Evolutionary conservation across 371 early-diverging fungal genomes (phyloP), one percentile per base, ranked within the genome.

Genomic region (Haplosporangium sp.): DNA sequence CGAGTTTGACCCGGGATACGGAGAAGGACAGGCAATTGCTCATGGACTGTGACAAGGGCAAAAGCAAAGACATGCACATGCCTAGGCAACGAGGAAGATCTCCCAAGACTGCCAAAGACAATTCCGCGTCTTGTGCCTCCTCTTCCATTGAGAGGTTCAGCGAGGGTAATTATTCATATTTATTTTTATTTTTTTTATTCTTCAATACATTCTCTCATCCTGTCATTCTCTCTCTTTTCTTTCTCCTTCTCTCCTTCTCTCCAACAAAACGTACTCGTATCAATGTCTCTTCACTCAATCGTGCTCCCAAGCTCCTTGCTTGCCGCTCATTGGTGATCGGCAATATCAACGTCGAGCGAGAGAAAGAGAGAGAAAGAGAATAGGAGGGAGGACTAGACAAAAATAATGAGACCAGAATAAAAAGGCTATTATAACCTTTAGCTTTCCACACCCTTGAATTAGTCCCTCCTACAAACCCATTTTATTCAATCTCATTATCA

Each of bases 151-250:
- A 65, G 65, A 55, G 45, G 61, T 61, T 71, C 44, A 63, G 64
- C 60, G 63, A 65, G 61, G 72, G 72, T 71, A 71, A 71, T 45
- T 71, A 52, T 6, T 50, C n/a, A 11, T 35, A 55, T 47, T 27
- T 52, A 40, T 60, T 65, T 65, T 42, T 45, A 35, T 57, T 45
- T 42, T 42, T 61, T 10, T 50, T 13, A 20, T 67, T 61, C n/a
- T 15, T 69, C 37, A 56, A 44, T 56, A 45, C 62, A 45, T 44
- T 27, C 34, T 37, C 20, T 44, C 47, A 35, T 44, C 27, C 62
- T 8, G n/a, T 42, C 13, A 27, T 17, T 35, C 6, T 35, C 10
- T 55, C 17, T 55, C 10, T 55, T 15, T 55, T 5, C 34, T 34
- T 55, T 10, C 13, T 55, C 10, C 8, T 38, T 15, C 8, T 42